Base-by-base conservation (phyloP, 176 grass and related monocot species). In the Guadua angustifolia region DNA sequence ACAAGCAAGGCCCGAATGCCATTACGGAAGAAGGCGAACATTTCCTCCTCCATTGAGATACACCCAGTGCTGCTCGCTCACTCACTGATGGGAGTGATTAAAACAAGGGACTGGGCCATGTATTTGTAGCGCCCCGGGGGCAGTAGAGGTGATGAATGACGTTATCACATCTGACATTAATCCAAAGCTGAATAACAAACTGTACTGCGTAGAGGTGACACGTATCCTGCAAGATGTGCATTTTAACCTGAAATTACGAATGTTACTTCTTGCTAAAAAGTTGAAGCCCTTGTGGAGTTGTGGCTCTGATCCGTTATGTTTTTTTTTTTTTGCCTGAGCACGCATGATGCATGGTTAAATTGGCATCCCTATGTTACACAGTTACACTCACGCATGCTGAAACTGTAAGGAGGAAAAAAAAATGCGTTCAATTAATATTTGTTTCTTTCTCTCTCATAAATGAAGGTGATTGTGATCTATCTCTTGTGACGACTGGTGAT, bases 1-100 rank as follows among this genome's bases (percentile, higher is more conserved):
- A 82, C 32, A 8, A 86, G 1, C 69, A 86, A 32, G 5, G 35
- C 47, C 11, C 69, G 45, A 59, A 86, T 53, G 2, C 77, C 58
- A 21, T 19, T 3, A 6, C 77, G 77, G 68, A 56, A 86, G 6
- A 64, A 64, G 6, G 35, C 0, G 0, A 10, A 0, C 49, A 68
- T 57, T 12, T n/a, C 62, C 1, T 35, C 4, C 4, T 85, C 64
- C 64, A 49, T 78, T 5, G 7, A 7, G 13, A 13, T n/a, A n/a
- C 38, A 71, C 40, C 5, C n/a, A 24, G 36, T 29, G 1, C 29
- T 25, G 42, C 8, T 2, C 26, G 5, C 16, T 3, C 49, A 19
- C 22, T 16, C 40, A 22, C 13, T 2, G 17, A 15, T 49, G 25
- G 25, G 12, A 21, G 22, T 46, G 40, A 61, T 17, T 26, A 59